These are phyloP conservation scores for Salix dunnii DNA, from an alignment of 345 rosid species.

Conservation along the genomic window DNA sequence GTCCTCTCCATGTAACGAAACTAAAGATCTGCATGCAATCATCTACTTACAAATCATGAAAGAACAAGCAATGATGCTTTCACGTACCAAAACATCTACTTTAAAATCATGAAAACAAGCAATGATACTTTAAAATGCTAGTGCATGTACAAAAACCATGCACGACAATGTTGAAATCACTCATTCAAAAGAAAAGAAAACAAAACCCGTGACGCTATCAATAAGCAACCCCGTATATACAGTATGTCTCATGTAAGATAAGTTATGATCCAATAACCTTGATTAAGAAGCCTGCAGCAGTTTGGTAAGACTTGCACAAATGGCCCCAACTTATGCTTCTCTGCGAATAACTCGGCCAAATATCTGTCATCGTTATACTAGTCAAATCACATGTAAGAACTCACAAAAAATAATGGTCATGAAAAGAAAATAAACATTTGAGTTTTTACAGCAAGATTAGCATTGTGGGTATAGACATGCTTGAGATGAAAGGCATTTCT, in stretches of 20 bases:
- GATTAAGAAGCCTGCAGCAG: conserved; percentile 70
- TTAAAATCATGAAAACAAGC: neutral
- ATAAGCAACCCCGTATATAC: neutral
- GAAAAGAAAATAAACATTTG: neutral
- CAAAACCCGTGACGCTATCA: neutral
- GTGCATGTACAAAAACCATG: neutral
- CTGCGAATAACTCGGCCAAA: conserved; percentile 77
- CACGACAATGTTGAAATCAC: neutral
- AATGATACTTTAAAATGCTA: neutral
- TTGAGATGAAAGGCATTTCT: neutral
- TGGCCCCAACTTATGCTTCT: conserved; percentile 76
- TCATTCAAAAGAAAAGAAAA: neutral
- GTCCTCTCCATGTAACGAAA: neutral
- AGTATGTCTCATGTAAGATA: neutral
- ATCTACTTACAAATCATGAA: neutral
- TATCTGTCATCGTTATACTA: conserved; percentile 47
- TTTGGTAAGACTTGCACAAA: conserved; percentile 69
- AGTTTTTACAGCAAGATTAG: neutral
- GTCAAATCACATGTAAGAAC: conserved; percentile 1
- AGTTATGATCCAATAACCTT: conserved; percentile 45
- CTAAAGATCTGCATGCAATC: neutral
- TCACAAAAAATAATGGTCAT: neutral
- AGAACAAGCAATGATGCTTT: neutral
- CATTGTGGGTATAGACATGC: neutral
- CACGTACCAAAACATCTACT: neutral